Base-by-base conservation (phyloP, 2,329 filamentous ascomycete species). In the Colletotrichum agaves region DNA sequence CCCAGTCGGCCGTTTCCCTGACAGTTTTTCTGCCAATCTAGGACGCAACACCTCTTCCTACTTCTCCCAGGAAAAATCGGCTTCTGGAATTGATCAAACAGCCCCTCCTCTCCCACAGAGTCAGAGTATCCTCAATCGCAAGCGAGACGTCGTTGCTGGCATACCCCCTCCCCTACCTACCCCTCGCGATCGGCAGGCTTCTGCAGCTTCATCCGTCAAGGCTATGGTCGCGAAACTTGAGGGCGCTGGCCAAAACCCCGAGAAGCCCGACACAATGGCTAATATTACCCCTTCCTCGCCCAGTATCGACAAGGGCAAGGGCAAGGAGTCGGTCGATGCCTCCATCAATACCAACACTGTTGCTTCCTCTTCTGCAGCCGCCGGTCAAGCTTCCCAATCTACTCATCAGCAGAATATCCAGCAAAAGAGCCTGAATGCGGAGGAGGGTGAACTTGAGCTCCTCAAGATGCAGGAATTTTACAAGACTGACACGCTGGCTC, bases 221-320 rank as follows among this genome's bases (percentile, higher is more conserved):
- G 66, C 66, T n/a, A 69, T 69, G 43, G 66, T 69, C 41, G 66
- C 66, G 6, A 61, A 53, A 13, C 47, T 69, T 8, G 66, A 69
- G 63, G 50, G 55, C 35, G 41, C 10, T 6, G 49, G 41, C 15
- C 21, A 44, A 13, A 52, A 27, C 1, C 60, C 37, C 2, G 60
- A 63, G 15, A 57, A 50, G 19, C 10, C 37, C 3, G 46, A 35
- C 17, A 58, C 13, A 3, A 58, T 58, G 64, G 27, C 52, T 10
- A 19, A 57, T 37, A 35, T 44, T 17, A 58, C 15, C 12, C 23
- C 50, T 3, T 46, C 27, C 37, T 64, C 64, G 52, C 49, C 58
- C 23, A 21, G 39, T 17, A 17, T 49, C 23, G 63, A 62, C 17
- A 62, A 55, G 33, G 23, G 41, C 41, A 66, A 62, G 41, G 35